Evolutionary conservation across 1,284 basidiomycete genomes (phyloP).

Genomic region (Ustilago cynodontis): DNA sequence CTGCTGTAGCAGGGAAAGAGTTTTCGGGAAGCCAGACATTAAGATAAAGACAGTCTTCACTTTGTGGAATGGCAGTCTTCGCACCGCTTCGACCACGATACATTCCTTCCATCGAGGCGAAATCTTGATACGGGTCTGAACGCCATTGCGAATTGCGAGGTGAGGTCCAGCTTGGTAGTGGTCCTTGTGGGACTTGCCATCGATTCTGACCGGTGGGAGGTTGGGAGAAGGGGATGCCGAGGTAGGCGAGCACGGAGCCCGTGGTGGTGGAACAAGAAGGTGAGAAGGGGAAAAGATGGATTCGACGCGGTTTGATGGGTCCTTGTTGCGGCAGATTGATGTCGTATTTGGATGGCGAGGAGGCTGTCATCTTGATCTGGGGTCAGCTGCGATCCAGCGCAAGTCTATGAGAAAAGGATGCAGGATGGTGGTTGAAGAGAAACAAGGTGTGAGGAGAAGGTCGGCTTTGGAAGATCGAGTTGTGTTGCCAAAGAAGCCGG

Average conservation of each 20-base stretch:
- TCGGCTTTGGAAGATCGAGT: background rate
- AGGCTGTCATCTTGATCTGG: background rate
- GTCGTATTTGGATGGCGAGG: slow-evolving; percentile 18
- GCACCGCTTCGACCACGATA: slow-evolving; percentile 25
- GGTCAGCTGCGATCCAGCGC: too few species aligned
- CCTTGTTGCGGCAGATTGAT: slow-evolving; percentile 45
- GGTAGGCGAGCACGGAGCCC: slow-evolving; percentile 73
- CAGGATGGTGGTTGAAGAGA: background rate
- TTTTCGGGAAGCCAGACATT: slow-evolving; percentile 69
- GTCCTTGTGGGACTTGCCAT: slow-evolving; percentile 74
- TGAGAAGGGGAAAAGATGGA: slow-evolving; percentile 33
- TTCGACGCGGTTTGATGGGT: slow-evolving; percentile 38
- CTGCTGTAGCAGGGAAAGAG: background rate
- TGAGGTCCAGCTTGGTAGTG: slow-evolving; percentile 24
- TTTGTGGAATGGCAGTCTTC: slow-evolving; percentile 54
- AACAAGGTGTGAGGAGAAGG: background rate
- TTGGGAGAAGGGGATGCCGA: slow-evolving; percentile 79
- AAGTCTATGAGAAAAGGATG: background rate
- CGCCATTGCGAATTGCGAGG: slow-evolving; percentile 30
- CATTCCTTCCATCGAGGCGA: slow-evolving; percentile 42
- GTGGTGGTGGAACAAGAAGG: slow-evolving; percentile 4
- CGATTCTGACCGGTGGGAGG: slow-evolving; percentile 75
- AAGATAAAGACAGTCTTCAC: slow-evolving; percentile 74
- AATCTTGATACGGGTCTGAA: slow-evolving; percentile 48
- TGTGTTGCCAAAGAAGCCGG: background rate